Conservation (phyloP, 148 eudicot species). For the Nyssa sinensis region DNA sequence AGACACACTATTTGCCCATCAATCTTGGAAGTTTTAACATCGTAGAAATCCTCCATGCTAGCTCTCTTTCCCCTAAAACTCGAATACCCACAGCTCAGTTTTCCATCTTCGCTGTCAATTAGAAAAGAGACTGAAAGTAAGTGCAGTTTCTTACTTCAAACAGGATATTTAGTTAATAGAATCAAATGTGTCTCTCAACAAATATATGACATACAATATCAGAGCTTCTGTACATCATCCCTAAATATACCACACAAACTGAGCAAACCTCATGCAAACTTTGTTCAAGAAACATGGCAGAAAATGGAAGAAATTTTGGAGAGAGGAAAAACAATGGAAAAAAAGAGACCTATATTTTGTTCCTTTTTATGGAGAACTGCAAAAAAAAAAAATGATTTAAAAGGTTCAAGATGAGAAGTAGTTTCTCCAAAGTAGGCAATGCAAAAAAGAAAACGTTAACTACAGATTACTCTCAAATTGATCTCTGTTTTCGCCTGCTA, state of each 20-base stretch:
- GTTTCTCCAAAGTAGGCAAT: neutral
- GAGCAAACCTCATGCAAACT: neutral
- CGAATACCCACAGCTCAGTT: slow-evolving; percentile 81
- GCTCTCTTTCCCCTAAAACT: slow-evolving; percentile 95
- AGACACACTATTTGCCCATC: slow-evolving; percentile 72
- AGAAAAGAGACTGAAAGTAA: slow-evolving; percentile 24
- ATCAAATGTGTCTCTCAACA: neutral
- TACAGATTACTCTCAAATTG: neutral
- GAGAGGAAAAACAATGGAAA: neutral
- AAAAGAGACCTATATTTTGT: too few species aligned
- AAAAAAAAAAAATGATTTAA: too few species aligned
- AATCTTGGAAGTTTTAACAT: slow-evolving; percentile 71
- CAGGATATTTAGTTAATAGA: neutral
- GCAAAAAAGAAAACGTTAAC: neutral
- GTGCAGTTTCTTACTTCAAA: slow-evolving; percentile 5
- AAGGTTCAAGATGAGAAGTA: too few species aligned
- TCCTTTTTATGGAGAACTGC: too few species aligned
- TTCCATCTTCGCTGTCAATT: slow-evolving; percentile 85
- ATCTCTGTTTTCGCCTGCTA: neutral
- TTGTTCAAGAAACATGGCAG: neutral
- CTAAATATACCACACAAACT: neutral
- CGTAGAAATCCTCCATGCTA: slow-evolving; percentile 97
- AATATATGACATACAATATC: neutral
- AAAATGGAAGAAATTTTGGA: neutral
- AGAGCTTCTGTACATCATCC: neutral